Evolutionary conservation across 306 rosid genomes (phyloP), one percentile per base, ranked within the genome.

Genomic region (Inga laurina): DNA sequence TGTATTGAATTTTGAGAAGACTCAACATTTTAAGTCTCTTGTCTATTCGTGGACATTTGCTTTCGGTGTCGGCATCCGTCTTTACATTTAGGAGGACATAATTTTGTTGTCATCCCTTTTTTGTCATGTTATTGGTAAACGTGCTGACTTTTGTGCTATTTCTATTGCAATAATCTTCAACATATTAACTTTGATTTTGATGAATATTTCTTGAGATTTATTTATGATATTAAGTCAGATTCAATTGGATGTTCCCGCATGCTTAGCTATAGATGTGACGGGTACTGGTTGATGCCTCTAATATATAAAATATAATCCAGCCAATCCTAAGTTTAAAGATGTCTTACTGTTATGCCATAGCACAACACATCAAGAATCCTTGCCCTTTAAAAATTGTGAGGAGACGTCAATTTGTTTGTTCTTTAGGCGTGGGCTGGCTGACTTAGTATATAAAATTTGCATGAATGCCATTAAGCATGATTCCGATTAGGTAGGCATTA

Each of bases 401-500:
- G 82, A 72, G 87, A 57, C 89, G 72, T 62, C 76, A 43, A 64
- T 54, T 81, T 49, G 74, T 77, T 27, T 86, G 73, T 80, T 81
- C 67, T 70, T 56, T 76, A 51, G 84, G 83, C 78, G 81, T 61
- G 70, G 66, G 56, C 79, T 77, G 65, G 78, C 65, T 82, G 89
- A 85, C 86, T 84, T 86, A 39, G 49, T 88, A 56, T 76, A 48
- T 18, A 51, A 66, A 73, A 75, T 41, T 77, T 56, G 75, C 51
- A 21, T 75, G 72, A 56, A 34, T 39, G 85, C 72, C 79, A 82
- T 77, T 48, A 7, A 18, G 52, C n/a, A 32, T 32, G 41, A 64
- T 64, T 64, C 39, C 14, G 8, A 51, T 84, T 75, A 16, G 72
- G 78, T 75, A 21, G 72, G 78, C 81, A 75, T 62, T 65, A 78